phyloP scores from a whole-genome alignment of 139 green algal genomes.

The Closterium sp. region DNA sequence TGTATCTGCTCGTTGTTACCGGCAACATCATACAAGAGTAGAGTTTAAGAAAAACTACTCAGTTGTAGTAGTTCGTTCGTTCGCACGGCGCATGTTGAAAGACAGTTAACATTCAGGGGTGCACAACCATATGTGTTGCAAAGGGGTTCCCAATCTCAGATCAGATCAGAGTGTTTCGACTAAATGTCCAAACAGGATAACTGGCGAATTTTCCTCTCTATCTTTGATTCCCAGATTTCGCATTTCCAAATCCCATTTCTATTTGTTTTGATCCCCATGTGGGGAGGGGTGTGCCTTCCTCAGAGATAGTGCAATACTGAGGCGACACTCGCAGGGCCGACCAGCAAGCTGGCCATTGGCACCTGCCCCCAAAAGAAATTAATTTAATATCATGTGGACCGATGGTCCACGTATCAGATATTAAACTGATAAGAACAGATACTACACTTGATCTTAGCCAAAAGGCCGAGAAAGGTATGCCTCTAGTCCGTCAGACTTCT shows the following conservation, averaged over 20 bases:
- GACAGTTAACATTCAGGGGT: too few species aligned
- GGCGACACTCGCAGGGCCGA: conserved; percentile 11
- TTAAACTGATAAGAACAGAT: conserved; percentile 74
- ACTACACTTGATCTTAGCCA: conserved; percentile 79
- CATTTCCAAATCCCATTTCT: background rate
- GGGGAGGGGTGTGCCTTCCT: background rate
- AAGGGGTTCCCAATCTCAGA: too few species aligned
- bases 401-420: conserved; percentile 59
- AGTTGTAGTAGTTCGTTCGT: too few species aligned
- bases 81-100: too few species aligned
- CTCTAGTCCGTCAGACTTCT: background rate
- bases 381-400: conserved; percentile 54
- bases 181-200: too few species aligned
- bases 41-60: too few species aligned
- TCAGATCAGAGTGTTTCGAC: too few species aligned
- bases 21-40: too few species aligned
- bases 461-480: conserved; percentile 70
- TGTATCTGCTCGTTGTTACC: too few species aligned
- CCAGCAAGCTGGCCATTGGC: conserved; percentile 17
- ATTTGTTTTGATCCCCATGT: background rate
- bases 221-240: too few species aligned
- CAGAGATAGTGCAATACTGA: conserved; percentile 30
- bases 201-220: too few species aligned
- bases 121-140: too few species aligned
- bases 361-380: conserved; percentile 56